Evolutionary conservation across 2,329 filamentous ascomycete species (phyloP).

Genomic region (Diplodia corticola): DNA sequence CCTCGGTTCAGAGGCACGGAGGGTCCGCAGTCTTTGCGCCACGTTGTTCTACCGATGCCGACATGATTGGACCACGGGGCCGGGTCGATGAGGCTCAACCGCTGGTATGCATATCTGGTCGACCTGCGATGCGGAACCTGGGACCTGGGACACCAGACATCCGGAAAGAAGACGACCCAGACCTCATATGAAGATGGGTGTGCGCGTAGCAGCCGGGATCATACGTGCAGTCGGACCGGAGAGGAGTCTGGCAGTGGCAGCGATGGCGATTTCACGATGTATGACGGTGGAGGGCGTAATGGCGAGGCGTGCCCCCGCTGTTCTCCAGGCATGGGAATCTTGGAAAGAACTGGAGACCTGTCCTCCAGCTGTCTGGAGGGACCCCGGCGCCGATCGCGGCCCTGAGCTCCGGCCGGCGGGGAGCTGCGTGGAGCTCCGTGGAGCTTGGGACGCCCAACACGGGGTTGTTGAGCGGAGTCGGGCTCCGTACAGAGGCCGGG

Average conservation of each 20-base stretch:
- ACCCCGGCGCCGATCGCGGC: slow-evolving; percentile 10
- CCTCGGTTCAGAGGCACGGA: too few relatives aligned
- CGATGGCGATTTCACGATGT: not conserved
- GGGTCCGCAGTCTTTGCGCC: not conserved
- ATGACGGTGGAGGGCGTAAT: slow-evolving; percentile 13
- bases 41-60: not conserved
- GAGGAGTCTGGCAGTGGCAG: not conserved
- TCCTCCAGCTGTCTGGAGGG: not conserved
- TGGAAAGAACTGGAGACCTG: not conserved
- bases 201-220: too few relatives aligned
- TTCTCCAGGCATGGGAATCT: slow-evolving; percentile 4
- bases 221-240: not conserved
- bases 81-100: not conserved
- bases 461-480: not conserved
- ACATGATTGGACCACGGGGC: not conserved
- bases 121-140: too few relatives aligned
- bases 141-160: too few relatives aligned
- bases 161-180: not conserved
- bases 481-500: not conserved
- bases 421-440: slow-evolving; percentile 10
- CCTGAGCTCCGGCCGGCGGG: slow-evolving; percentile 8
- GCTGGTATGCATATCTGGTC: not conserved
- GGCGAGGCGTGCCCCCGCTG: not conserved
- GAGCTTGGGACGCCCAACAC: slow-evolving; percentile 9
- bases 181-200: too few relatives aligned